Evolutionary conservation across 176 grass and related monocot genomes (phyloP).

Genomic region (Carex myosuroides): DNA sequence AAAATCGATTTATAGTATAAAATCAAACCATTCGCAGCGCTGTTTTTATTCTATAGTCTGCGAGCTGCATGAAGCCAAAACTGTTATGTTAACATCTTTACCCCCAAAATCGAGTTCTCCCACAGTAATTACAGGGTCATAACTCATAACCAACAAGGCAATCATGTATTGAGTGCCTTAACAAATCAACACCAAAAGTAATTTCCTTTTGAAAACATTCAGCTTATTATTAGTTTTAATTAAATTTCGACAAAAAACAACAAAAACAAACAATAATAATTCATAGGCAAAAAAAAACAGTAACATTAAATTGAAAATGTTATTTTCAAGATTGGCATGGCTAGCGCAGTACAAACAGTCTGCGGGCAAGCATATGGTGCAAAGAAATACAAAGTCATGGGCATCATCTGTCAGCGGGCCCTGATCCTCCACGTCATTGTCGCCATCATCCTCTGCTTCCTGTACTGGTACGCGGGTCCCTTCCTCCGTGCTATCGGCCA

Average conservation of each 20-base stretch:
- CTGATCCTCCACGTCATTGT: conserved; percentile 49
- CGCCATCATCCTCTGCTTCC: conserved; percentile 35
- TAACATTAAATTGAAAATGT: conserved; percentile 3
- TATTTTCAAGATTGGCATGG: conserved; percentile 65
- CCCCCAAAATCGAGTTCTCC: background rate
- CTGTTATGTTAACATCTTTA: too few species aligned
- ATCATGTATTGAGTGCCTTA: background rate
- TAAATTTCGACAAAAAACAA: too few species aligned
- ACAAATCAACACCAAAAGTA: too few species aligned
- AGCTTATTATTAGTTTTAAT: too few species aligned
- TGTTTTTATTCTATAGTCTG: too few species aligned
- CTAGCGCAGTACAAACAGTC: conserved; percentile 68
- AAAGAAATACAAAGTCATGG: conserved; percentile 47
- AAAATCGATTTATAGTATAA: too few species aligned
- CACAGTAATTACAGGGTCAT: background rate
- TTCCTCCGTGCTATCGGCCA: conserved; percentile 53
- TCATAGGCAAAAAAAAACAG: background rate
- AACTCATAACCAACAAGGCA: background rate
- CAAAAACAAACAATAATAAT: background rate
- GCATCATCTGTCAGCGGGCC: conserved; percentile 55
- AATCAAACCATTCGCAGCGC: too few species aligned
- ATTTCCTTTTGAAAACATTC: too few species aligned
- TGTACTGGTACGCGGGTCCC: conserved; percentile 56
- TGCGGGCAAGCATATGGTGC: conserved; percentile 76
- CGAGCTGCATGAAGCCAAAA: too few species aligned